Conservation (phyloP, 2,329 filamentous ascomycete genomes). For the Trichophyton rubrum region DNA sequence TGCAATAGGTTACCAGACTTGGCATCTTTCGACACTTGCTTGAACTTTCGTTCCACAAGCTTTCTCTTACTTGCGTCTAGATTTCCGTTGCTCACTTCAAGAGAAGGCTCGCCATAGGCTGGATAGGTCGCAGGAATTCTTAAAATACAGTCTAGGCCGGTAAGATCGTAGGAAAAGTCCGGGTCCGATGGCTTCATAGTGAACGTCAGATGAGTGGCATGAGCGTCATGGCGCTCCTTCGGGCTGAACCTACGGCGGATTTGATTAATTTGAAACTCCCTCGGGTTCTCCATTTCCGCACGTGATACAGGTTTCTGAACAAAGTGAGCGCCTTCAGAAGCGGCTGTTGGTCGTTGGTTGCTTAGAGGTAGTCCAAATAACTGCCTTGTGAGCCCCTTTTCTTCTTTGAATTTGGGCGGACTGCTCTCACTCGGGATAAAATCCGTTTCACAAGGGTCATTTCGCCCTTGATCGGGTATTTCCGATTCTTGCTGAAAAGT, state of each 20-base stretch:
- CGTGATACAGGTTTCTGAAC: conserved; percentile 51
- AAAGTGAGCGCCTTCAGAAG: conserved; percentile 7
- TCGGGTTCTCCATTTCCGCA: conserved; percentile 53
- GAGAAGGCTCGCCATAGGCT: conserved; percentile 37
- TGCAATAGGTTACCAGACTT: conserved; percentile 47
- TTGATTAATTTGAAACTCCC: conserved; percentile 63
- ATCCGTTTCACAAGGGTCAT: not conserved
- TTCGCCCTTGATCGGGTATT: not conserved
- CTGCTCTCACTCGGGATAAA: not conserved
- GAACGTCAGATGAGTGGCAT: conserved; percentile 49
- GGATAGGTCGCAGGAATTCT: conserved; percentile 55
- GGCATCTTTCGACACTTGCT: conserved; percentile 45
- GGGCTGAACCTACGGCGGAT: conserved; percentile 53
- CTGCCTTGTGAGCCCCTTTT: not conserved
- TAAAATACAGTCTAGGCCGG: conserved; percentile 54
- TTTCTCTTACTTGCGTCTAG: conserved; percentile 61
- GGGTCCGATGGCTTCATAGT: conserved; percentile 62
- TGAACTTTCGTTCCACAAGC: conserved; percentile 66
- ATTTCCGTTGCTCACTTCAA: conserved; percentile 55
- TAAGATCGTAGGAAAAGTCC: conserved; percentile 69
- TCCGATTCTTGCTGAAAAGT: not conserved
- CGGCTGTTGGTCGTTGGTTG: not conserved
- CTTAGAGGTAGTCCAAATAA: not conserved
- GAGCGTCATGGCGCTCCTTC: conserved; percentile 34
- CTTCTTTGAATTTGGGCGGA: not conserved